Conservation (phyloP, 345 rosid genomes). For the Toxicodendron radicans region DNA sequence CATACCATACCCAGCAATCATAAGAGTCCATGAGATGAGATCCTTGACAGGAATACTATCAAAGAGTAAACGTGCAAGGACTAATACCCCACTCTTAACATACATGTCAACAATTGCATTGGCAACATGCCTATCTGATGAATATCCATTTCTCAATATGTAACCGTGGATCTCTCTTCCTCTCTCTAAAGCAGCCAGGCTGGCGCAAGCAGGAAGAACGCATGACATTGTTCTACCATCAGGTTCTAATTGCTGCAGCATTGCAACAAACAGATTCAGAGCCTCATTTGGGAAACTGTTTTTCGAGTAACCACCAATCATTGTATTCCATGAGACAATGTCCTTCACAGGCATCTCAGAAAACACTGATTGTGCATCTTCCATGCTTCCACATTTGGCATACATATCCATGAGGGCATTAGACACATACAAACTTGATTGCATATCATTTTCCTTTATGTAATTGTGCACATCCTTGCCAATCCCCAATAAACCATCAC, state of each 20-base stretch:
- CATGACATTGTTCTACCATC: constrained; percentile 61
- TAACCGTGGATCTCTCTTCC: constrained; percentile 67
- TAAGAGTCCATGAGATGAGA: constrained; percentile 73
- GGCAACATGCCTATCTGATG: constrained; percentile 48
- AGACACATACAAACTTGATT: constrained; percentile 45
- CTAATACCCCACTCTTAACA: constrained; percentile 59
- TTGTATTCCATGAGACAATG: constrained; percentile 67
- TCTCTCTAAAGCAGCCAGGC: constrained; percentile 63
- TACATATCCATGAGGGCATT: constrained; percentile 81
- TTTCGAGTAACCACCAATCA: constrained; percentile 71
- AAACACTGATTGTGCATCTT: constrained; percentile 53
- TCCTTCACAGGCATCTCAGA: constrained; percentile 51
- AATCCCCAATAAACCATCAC: constrained; percentile 48
- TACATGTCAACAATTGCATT: constrained; percentile 79
- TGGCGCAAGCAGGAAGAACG: constrained; percentile 75
- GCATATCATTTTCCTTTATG: constrained; percentile 46
- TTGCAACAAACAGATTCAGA: constrained; percentile 38
- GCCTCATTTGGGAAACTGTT: constrained; percentile 62
- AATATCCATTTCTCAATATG: constrained; percentile 47
- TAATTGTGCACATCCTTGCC: constrained; percentile 61
- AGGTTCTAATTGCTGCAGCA: constrained; percentile 48
- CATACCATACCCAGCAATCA: constrained; percentile 86
- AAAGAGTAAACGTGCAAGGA: constrained; percentile 53
- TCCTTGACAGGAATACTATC: constrained; percentile 57
- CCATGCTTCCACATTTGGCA: constrained; percentile 75